Base-by-base conservation (phyloP, 306 rosid genomes). In the Arachis stenosperma region DNA sequence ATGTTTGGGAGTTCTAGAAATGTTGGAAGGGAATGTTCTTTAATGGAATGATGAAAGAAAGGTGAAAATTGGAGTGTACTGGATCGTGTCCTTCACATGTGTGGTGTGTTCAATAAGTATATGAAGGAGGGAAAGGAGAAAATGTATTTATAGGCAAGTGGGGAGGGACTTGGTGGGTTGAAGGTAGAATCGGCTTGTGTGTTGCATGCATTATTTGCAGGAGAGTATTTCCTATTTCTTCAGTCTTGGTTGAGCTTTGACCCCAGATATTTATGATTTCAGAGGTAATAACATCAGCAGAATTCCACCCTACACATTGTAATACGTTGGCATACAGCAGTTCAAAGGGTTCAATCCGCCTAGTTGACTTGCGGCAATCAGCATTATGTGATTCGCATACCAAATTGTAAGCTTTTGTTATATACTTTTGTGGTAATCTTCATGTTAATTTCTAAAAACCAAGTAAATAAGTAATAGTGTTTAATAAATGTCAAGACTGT, bases 201-300 rank as follows among this genome's bases (percentile, higher is more conserved):
- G 52, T 27, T 40, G 29, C 30, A 52, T 40, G 61, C 30, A 0
- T 70, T 39, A 14, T 22, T n/a, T 62, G 67, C 3, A 7, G 67
- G 67, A 57, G 8, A 13, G 57, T 71, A 8, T 57, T 63, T 41
- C 68, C 67, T 41, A 14, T 73, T 8, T 57, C 70, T 11, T 65
- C 50, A 10, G 53, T 65, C 13, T 65, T 27, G 68, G 27, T 44
- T 48, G 70, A 75, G 63, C 73, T 69, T 52, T 78, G 69, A 77
- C 52, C 76, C 44, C 65, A 1, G 70, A 67, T 75, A 70, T 84
- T 80, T 80, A 30, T 69, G 65, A 63, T 50, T 79, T 85, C 87
- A 95, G 99, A 95, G 98, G 99, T 95, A 81, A 95, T 95, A 80
- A 95, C 99, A 55, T 91, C 97, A 40, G 99, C 99, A 14, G 99